Percentiles rank a stretch among this genome's conserved stretches.
Conservation (phyloP, 73 alveolate species). For the Paramecium tetraurelia region DNA sequence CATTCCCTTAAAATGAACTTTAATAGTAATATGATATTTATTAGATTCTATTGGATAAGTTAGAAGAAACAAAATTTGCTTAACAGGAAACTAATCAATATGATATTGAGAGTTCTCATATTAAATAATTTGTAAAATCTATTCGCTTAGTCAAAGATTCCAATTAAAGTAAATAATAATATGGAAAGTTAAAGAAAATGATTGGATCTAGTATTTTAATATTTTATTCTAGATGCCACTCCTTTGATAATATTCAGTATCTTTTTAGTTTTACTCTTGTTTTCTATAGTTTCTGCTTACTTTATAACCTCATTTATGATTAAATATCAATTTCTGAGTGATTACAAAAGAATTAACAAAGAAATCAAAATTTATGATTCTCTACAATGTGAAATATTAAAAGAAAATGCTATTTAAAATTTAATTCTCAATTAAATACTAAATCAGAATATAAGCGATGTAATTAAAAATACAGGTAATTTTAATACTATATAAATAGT, state of each 20-base stretch:
- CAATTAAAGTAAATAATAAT: not conserved
- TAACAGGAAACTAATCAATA: not conserved
- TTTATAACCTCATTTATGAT: not conserved
- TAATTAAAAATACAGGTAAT: not conserved
- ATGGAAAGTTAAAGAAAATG: not conserved
- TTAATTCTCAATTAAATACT: not conserved
- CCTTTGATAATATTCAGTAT: not conserved
- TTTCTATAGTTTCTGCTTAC: not conserved
- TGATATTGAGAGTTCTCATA: not conserved
- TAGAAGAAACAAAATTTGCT: not conserved
- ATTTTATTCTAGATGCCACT: not conserved
- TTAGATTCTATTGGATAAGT: not conserved
- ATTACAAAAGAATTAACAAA: not conserved
- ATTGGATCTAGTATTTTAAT: not conserved
- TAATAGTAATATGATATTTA: not conserved
- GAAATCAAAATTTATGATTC: not conserved
- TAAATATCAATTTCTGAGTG: not conserved
- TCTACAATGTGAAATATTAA: not conserved
- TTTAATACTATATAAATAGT: not conserved
- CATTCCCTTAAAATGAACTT: not conserved
- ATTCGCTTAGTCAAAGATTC: not conserved
- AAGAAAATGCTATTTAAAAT: not conserved
- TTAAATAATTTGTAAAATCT: not conserved
- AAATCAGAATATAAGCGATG: not conserved
- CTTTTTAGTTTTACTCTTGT: not conserved